Evolutionary conservation across 139 green algal species (phyloP).

Genomic region (Astrephomene gubernaculifera): DNA sequence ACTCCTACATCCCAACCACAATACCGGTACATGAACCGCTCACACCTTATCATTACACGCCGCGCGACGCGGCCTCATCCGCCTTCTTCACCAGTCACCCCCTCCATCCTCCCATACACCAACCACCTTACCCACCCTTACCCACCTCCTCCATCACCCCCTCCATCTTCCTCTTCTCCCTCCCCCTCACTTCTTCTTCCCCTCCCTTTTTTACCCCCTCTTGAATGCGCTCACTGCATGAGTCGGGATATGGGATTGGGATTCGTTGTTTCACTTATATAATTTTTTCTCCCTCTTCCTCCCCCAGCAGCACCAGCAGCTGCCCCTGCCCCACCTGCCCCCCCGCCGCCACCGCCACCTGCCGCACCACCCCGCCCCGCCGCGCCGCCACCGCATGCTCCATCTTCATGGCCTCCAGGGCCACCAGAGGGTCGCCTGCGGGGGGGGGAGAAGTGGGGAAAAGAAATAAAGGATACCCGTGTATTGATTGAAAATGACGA

Average conservation of each 20-base stretch:
- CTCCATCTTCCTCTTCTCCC: background rate
- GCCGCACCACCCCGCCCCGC: slow-evolving; percentile 45
- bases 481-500: background rate
- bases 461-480: background rate
- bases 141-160: background rate
- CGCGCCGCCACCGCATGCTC: slow-evolving; percentile 58
- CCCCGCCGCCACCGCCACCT: slow-evolving; percentile 28
- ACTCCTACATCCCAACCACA: too few species aligned
- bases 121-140: background rate
- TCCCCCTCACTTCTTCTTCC: too few species aligned
- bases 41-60: too few species aligned
- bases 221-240: too few species aligned
- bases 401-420: slow-evolving; percentile 93
- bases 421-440: slow-evolving; percentile 61
- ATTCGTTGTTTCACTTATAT: background rate
- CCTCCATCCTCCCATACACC: too few species aligned
- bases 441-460: slow-evolving; percentile 40
- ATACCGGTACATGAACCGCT: too few species aligned
- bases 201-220: background rate
- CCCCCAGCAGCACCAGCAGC: slow-evolving; percentile 45
- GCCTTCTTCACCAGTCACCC: too few species aligned
- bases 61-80: too few species aligned
- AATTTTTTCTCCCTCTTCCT: background rate
- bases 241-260: too few species aligned
- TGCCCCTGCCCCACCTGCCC: slow-evolving; percentile 61